Percentiles rank a stretch among this genome's conserved stretches.
These are phyloP conservation scores for Stereocaulon alpinum DNA, from an alignment of 495 filamentous ascomycete species.

Conservation along the genomic window DNA sequence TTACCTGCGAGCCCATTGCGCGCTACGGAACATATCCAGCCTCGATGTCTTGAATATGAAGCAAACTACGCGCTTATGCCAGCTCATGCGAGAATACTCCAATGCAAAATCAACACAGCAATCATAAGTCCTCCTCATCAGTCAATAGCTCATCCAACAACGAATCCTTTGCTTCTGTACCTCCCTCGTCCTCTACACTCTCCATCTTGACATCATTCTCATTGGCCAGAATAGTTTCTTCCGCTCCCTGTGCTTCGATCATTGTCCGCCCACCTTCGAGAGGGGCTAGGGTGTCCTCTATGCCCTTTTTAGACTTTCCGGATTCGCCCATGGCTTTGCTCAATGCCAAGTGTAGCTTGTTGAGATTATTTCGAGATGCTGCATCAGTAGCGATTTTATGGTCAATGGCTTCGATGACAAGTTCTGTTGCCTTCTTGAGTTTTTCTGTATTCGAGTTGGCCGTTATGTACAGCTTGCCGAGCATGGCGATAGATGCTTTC, in stretches of 20 bases:
- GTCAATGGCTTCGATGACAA: conserved; percentile 59
- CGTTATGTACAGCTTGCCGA: conserved; percentile 69
- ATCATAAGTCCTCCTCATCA: conserved; percentile 10
- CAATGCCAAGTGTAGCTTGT: conserved; percentile 61
- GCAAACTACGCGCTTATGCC: too few species aligned
- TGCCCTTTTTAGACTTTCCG: background rate
- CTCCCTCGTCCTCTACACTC: background rate
- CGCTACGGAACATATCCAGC: too few species aligned
- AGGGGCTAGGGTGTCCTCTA: conserved; percentile 6
- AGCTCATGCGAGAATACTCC: too few species aligned
- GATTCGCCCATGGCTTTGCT: conserved; percentile 36
- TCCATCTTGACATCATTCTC: conserved; percentile 8
- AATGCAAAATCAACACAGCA: background rate
- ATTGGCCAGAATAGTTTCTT: conserved; percentile 3
- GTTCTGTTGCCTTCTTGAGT: conserved; percentile 32
- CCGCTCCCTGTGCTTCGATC: background rate
- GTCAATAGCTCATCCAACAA: conserved; percentile 19
- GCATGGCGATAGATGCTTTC: conserved; percentile 65
- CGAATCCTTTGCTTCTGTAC: conserved; percentile 6
- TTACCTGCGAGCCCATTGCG: too few species aligned
- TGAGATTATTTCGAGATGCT: conserved; percentile 61
- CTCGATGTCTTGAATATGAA: too few species aligned
- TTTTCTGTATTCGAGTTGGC: conserved; percentile 24
- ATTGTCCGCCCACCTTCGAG: conserved; percentile 3
- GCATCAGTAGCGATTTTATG: conserved; percentile 59